Evolutionary conservation across 305 asterid genomes (phyloP), one percentile per base, ranked within the genome.

Genomic region (Fraxinus latifolia): DNA sequence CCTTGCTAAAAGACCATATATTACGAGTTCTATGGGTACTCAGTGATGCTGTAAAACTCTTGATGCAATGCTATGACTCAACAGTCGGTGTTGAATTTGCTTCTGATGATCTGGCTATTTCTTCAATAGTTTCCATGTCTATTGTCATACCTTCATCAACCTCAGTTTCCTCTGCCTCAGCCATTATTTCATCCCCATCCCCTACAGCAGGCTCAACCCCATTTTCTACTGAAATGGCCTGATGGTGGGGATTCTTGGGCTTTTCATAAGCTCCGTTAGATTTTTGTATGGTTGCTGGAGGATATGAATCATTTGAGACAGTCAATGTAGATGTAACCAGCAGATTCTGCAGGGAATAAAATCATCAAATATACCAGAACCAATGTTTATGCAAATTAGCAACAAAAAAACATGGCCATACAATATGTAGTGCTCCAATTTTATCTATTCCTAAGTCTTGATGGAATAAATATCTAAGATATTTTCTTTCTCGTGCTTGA

Each of bases 151-250:
- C 91, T 78, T 90, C 94, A 29, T 85, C 89, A 47, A 60, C 90
- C 77, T 85, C 94, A 1, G 91, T 81, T 84, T 90, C 95, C 80
- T 90, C 94, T 29, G 89, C 98, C 81, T 94, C 98, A 0, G 90
- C 83, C 97, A 94, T 94, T 86, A 94, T 85, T 87, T 91, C 98
- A 88, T 94, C 98, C 33, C 83, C 85, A 81, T 92, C 93, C 55
- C 86, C 90, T 23, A 79, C 79, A 1, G 87, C 53, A 27, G 89
- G 85, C 77, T 90, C 90, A 3, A 88, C 90, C 31, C 98, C 97
- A 76, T 93, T 93, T 82, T 89, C 88, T 6, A 79, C 86, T 19
- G 82, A 47, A 37, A 65, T 81, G 75, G 82, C 82, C 77, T 60
- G 86, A 5, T 88, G 84, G 70, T 55, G 87, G 65, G 86, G 77